Conservation (phyloP, 192 early-diverging fungal species). For the Backusella westeae region DNA sequence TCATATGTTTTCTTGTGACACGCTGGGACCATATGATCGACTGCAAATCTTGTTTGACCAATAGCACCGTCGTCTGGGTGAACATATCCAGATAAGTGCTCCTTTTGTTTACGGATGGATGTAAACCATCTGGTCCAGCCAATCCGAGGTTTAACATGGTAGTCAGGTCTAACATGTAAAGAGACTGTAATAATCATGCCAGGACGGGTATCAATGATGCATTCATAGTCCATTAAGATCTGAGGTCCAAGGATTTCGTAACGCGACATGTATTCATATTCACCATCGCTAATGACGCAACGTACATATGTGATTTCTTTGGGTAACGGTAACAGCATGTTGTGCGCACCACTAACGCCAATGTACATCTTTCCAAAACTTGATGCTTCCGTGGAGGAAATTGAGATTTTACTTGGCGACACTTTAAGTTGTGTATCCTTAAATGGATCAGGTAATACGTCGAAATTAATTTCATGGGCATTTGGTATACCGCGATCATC, state of each 20-base stretch:
- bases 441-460: neutral
- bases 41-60: conserved; percentile 28
- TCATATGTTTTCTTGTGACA: conserved; percentile 25
- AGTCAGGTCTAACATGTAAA: conserved; percentile 25
- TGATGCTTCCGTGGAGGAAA: neutral
- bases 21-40: conserved; percentile 21
- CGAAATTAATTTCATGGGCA: conserved; percentile 13
- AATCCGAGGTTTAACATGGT: conserved; percentile 21
- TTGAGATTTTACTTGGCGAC: neutral
- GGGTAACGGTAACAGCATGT: conserved; percentile 20
- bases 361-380: conserved; percentile 22
- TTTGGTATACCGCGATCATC: conserved; percentile 11
- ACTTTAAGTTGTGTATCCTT: neutral
- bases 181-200: conserved; percentile 23
- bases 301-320: conserved; percentile 28
- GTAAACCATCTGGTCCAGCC: conserved; percentile 18
- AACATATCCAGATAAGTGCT: conserved; percentile 25
- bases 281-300: conserved; percentile 29
- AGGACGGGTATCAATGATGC: conserved; percentile 16
- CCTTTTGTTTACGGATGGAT: conserved; percentile 23
- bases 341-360: conserved; percentile 12
- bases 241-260: conserved; percentile 22
- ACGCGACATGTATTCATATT: conserved; percentile 24
- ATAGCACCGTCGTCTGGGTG: conserved; percentile 27
- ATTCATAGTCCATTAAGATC: conserved; percentile 26